Conservation (phyloP, 345 rosid species). For the Microcos paniculata region DNA sequence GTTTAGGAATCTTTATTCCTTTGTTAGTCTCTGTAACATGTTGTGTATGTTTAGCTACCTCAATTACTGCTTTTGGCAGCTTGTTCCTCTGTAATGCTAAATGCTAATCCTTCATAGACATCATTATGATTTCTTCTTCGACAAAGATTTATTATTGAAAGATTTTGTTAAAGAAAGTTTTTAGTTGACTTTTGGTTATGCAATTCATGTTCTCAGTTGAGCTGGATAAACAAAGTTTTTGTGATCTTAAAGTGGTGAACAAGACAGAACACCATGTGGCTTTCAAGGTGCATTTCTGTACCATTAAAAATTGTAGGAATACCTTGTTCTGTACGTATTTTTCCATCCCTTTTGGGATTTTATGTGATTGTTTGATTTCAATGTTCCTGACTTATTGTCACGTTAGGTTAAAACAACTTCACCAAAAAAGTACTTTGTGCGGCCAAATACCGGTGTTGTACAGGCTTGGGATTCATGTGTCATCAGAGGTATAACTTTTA, state of each 20-base stretch:
- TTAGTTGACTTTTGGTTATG: slow-evolving; percentile 19
- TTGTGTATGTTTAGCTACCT: not conserved
- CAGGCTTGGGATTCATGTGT: slow-evolving; percentile 78
- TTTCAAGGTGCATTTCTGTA: slow-evolving; percentile 53
- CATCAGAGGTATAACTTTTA: slow-evolving; percentile 56
- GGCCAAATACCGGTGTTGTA: slow-evolving; percentile 86
- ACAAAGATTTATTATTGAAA: not conserved
- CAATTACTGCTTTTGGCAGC: not conserved
- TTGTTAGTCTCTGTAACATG: not conserved
- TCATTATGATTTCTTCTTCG: not conserved
- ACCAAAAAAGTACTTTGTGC: slow-evolving; percentile 94
- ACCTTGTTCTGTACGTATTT: not conserved
- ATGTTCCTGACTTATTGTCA: not conserved
- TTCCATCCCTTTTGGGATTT: not conserved
- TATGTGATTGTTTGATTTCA: slow-evolving; percentile 10
- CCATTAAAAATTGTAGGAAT: not conserved
- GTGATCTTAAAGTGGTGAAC: slow-evolving; percentile 74
- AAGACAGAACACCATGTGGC: slow-evolving; percentile 77
- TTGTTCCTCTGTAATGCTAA: slow-evolving; percentile 2
- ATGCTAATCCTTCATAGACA: not conserved
- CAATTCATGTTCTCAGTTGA: slow-evolving; percentile 51
- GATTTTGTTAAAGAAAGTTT: not conserved
- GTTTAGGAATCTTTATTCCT: not conserved
- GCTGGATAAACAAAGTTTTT: slow-evolving; percentile 62
- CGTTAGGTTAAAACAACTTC: slow-evolving; percentile 93